Percentiles rank a stretch among this genome's conserved stretches.
Evolutionary conservation across 129 eudicot species (phyloP).

Genomic region (Cynara cardunculus): DNA sequence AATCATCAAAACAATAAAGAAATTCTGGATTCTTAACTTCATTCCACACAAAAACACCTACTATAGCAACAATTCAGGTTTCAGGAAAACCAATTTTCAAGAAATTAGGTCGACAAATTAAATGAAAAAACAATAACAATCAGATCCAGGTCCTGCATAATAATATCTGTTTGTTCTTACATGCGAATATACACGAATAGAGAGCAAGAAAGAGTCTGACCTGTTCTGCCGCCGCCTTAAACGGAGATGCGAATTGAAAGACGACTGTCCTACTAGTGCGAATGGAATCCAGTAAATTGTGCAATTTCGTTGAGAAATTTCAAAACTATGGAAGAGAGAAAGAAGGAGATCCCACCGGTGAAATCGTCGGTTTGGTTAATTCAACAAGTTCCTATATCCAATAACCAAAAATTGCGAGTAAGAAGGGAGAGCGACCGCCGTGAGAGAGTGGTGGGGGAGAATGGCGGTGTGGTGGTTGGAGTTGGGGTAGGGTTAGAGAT

Average conservation of each 20-base stretch:
- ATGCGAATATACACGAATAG: not conserved
- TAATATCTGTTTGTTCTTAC: not conserved
- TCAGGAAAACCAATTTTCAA: conserved; percentile 8
- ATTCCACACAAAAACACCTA: not conserved
- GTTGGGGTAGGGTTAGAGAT: conserved; percentile 49
- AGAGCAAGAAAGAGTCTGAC: conserved; percentile 18
- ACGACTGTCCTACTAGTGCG: conserved; percentile 26
- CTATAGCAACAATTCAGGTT: not conserved
- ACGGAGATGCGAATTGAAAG: conserved; percentile 27
- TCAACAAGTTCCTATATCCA: not conserved
- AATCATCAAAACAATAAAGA: not conserved
- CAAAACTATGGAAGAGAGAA: not conserved
- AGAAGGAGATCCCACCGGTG: conserved; percentile 6
- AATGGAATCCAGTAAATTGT: conserved; percentile 4
- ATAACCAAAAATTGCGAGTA: not conserved
- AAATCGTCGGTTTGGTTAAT: not conserved
- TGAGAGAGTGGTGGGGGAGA: conserved; percentile 20
- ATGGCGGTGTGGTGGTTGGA: conserved; percentile 22
- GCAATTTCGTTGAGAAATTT: not conserved
- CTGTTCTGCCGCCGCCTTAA: conserved; percentile 25
- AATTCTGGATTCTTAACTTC: not conserved
- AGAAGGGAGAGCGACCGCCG: conserved; percentile 19
- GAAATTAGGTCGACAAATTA: conserved; percentile 3
- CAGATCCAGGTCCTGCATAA: conserved; percentile 10
- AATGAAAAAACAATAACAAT: not conserved